Evolutionary conservation across 192 early-diverging fungal species (phyloP).

Genomic region (Cetraspora pellucida): DNA sequence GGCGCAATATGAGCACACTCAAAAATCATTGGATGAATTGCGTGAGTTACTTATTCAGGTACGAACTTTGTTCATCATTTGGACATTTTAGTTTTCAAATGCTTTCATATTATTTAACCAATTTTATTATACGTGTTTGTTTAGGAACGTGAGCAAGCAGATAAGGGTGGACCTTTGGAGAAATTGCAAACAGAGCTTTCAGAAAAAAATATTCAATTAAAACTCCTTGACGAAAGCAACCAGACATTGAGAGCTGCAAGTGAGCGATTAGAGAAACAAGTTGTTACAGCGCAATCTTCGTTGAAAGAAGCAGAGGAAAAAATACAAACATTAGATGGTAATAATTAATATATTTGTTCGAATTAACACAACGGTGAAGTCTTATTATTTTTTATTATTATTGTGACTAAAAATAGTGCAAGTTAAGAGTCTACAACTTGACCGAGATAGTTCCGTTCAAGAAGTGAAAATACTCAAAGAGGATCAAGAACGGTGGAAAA

Average conservation of each 20-base stretch:
- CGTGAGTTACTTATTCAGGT: slow-evolving; percentile 58
- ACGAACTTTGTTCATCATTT: slow-evolving; percentile 44
- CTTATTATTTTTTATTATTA: background rate
- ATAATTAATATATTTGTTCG: background rate
- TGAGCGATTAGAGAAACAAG: slow-evolving; percentile 41
- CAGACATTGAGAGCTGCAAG: slow-evolving; percentile 68
- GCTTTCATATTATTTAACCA: background rate
- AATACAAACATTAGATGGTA: slow-evolving; percentile 4
- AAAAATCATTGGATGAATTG: slow-evolving; percentile 69
- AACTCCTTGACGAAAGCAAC: slow-evolving; percentile 78
- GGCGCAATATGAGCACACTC: slow-evolving; percentile 64
- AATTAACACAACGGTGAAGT: background rate
- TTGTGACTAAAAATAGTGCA: background rate
- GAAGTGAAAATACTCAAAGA: slow-evolving; percentile 9
- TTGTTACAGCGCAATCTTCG: slow-evolving; percentile 44
- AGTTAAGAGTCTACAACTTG: background rate
- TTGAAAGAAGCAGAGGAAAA: slow-evolving; percentile 1
- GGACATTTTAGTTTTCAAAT: slow-evolving; percentile 41
- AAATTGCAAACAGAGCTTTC: slow-evolving; percentile 62
- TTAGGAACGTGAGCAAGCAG: background rate
- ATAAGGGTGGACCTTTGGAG: slow-evolving; percentile 29
- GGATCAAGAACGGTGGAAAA: background rate
- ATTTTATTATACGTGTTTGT: background rate
- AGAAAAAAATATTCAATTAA: slow-evolving; percentile 67
- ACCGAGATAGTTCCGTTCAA: background rate